A percentile compares a stretch with the other conserved stretches of the same genome.
Evolutionary conservation across 257 asterid genomes (phyloP).

Genomic region (Anisodus acutangulus): DNA sequence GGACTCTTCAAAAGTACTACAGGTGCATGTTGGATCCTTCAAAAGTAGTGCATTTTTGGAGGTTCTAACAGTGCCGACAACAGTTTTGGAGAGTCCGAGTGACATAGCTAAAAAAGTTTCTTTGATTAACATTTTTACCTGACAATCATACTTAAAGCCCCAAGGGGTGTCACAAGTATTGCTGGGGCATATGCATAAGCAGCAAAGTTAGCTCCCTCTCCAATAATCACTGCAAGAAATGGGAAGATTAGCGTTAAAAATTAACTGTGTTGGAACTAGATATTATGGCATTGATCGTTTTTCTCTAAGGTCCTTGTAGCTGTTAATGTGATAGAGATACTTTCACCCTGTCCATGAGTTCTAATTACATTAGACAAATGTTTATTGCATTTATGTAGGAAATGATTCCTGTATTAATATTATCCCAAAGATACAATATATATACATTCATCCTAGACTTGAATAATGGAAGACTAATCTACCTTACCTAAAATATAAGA

Average conservation of each 20-base stretch:
- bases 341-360: background rate
- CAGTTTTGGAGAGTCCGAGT: too few species aligned
- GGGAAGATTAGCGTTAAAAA: background rate
- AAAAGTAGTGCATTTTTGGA: background rate
- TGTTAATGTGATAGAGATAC: background rate
- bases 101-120: background rate
- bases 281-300: background rate
- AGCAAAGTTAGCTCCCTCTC: constrained; percentile 85
- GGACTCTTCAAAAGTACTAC: background rate
- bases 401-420: too few species aligned
- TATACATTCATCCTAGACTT: too few species aligned
- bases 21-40: background rate
- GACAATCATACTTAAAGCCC: constrained; percentile 94
- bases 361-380: background rate
- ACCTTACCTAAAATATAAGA: too few species aligned
- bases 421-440: too few species aligned
- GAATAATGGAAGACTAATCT: too few species aligned
- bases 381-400: background rate
- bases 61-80: background rate
- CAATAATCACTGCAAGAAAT: constrained; percentile 63
- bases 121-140: constrained; percentile 44
- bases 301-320: background rate
- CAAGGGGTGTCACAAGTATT: constrained; percentile 88
- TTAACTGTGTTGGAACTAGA: background rate
- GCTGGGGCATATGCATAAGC: constrained; percentile 99